Conservation (phyloP, 2,329 filamentous ascomycete genomes). For the Alternaria viburni region DNA sequence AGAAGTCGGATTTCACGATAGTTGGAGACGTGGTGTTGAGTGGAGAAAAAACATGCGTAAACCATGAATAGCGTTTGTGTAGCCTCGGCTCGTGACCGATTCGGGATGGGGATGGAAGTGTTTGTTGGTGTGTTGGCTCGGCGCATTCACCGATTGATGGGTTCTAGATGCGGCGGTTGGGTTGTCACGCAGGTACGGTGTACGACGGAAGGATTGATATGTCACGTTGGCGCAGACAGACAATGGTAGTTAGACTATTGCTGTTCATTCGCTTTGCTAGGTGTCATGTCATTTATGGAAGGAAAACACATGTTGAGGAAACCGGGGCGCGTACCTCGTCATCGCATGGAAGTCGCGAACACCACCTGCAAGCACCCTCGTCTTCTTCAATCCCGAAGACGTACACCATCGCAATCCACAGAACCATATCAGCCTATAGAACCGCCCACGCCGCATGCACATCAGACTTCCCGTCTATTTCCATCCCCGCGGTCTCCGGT, state of each 20-base stretch:
- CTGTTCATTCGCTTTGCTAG: background rate
- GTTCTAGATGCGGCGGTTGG: background rate
- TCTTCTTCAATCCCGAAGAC: background rate
- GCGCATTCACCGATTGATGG: background rate
- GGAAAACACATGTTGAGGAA: background rate
- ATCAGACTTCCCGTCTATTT: slow-evolving; percentile 3
- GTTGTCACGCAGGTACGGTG: background rate
- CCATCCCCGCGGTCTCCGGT: background rate
- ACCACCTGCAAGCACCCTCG: background rate
- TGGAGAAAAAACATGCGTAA: background rate
- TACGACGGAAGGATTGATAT: background rate
- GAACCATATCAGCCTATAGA: slow-evolving; percentile 6
- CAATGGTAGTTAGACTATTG: background rate
- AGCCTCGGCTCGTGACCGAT: slow-evolving; percentile 6
- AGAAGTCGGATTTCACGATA: slow-evolving; percentile 21
- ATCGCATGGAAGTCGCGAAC: background rate
- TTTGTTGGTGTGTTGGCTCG: background rate
- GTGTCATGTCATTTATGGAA: background rate
- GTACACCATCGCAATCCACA: background rate
- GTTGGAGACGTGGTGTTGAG: slow-evolving; percentile 24
- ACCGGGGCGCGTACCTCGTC: background rate
- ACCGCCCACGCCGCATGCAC: slow-evolving; percentile 8
- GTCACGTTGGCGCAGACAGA: background rate
- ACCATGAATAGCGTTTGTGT: background rate
- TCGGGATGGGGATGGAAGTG: background rate